phyloP scores from a whole-genome alignment of 768 basidiomycete genomes.

The Mycena floridula region DNA sequence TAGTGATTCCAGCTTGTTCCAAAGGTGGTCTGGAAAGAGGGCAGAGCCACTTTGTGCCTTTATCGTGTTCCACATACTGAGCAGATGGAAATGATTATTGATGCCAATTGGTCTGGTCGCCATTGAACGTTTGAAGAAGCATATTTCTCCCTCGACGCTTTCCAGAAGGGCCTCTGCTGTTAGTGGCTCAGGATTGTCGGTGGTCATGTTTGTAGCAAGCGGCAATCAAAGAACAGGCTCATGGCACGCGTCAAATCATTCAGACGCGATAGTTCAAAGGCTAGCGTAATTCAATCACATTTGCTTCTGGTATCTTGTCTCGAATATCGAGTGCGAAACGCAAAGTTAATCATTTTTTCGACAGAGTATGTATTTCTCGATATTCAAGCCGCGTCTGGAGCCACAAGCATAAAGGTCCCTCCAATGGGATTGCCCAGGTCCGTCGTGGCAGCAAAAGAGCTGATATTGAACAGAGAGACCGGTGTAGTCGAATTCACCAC shows the following conservation, averaged over 20 bases:
- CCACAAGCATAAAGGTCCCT: conserved; percentile 43
- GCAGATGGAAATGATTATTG: conserved; percentile 76
- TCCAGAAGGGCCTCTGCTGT: conserved; percentile 63
- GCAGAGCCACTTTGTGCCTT: conserved; percentile 60
- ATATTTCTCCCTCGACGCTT: conserved; percentile 76
- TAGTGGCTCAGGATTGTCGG: too few species aligned
- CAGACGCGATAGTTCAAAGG: too few species aligned
- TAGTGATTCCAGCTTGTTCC: conserved; percentile 65
- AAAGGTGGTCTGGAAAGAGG: conserved; percentile 59
- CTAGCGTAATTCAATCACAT: too few species aligned
- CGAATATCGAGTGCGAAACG: neutral
- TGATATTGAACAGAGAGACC: conserved; percentile 34
- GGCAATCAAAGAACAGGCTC: too few species aligned
- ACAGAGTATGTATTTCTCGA: too few species aligned
- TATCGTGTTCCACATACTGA: conserved; percentile 69
- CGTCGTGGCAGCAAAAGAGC: conserved; percentile 31
- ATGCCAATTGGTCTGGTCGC: conserved; percentile 78
- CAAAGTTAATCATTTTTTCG: neutral
- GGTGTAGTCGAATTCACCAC: conserved; percentile 30
- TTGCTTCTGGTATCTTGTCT: too few species aligned
- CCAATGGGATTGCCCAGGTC: conserved; percentile 40
- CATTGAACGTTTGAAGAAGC: conserved; percentile 80
- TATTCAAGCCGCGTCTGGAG: too few species aligned
- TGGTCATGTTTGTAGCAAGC: too few species aligned
- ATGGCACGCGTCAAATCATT: too few species aligned